Conservation (phyloP, 2,329 filamentous ascomycete species). For the Colletotrichum sp. region DNA sequence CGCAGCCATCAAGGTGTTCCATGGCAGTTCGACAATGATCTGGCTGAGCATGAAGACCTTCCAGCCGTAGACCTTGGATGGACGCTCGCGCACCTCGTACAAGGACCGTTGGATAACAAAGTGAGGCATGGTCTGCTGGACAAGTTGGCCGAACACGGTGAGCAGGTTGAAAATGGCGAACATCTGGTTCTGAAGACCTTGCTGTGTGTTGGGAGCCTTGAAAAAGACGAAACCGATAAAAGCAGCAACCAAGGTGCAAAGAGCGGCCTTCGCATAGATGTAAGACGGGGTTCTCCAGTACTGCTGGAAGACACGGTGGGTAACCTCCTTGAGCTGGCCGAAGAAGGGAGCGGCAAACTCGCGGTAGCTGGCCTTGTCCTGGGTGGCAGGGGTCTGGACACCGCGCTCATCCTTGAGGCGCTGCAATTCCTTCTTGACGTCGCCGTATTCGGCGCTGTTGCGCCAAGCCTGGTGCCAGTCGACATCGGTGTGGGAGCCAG, state of each 20-base stretch:
- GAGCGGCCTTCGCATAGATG: slow-evolving; percentile 81
- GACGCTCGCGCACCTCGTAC: slow-evolving; percentile 85
- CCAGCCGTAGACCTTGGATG: slow-evolving; percentile 86
- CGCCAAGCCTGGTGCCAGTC: slow-evolving; percentile 71
- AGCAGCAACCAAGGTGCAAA: slow-evolving; percentile 69
- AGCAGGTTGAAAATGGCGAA: slow-evolving; percentile 86
- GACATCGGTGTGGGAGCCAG: slow-evolving; percentile 66
- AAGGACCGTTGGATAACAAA: slow-evolving; percentile 83
- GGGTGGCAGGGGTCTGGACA: slow-evolving; percentile 29
- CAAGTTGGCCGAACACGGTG: slow-evolving; percentile 81
- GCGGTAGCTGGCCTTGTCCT: slow-evolving; percentile 57
- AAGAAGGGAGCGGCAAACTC: slow-evolving; percentile 83
- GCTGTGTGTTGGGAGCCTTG: slow-evolving; percentile 71
- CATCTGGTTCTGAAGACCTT: slow-evolving; percentile 85
- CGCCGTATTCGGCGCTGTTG: slow-evolving; percentile 59
- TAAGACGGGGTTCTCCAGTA: slow-evolving; percentile 92
- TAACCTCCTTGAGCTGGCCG: slow-evolving; percentile 70
- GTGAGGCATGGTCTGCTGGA: slow-evolving; percentile 84
- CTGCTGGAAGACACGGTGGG: slow-evolving; percentile 81
- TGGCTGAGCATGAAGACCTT: slow-evolving; percentile 84
- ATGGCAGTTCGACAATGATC: slow-evolving; percentile 85
- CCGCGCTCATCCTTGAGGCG: slow-evolving; percentile 57
- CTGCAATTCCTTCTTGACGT: slow-evolving; percentile 62
- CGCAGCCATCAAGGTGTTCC: slow-evolving; percentile 78
- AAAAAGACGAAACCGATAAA: slow-evolving; percentile 87